Percentiles rank a stretch among this genome's conserved stretches.
These are phyloP conservation scores for Neurospora sp. DNA, from an alignment of 2,329 filamentous ascomycete species.

Conservation along the genomic window DNA sequence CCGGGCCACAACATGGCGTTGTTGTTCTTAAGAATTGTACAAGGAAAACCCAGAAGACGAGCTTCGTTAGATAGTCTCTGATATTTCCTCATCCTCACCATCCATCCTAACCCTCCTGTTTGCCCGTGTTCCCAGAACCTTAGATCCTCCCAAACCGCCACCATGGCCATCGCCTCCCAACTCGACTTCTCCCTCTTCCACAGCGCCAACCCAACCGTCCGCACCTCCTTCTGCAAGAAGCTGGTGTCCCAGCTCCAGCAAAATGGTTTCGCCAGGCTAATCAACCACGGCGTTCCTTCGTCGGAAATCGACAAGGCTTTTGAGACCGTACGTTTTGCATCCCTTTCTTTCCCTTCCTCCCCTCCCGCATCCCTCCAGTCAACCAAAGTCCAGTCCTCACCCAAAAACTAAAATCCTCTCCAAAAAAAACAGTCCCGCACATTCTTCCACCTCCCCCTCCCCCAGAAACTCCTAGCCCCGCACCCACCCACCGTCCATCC, in stretches of 20 bases:
- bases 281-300: neutral
- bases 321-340: neutral
- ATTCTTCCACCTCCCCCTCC: neutral
- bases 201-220: neutral
- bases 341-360: no score
- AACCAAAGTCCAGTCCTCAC: no score
- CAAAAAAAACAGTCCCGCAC: no score
- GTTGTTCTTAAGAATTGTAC: neutral
- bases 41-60: neutral
- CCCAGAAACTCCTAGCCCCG: neutral
- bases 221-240: neutral
- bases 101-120: neutral
- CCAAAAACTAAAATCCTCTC: no score
- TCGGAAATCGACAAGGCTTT: neutral
- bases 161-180: neutral
- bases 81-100: neutral
- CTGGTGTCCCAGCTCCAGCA: neutral
- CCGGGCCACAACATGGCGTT: neutral
- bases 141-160: neutral
- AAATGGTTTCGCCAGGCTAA: neutral
- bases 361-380: no score
- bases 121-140: neutral
- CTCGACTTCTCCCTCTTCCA: neutral
- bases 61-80: neutral
- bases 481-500: neutral